Evolutionary conservation across 164 flowering plant species (phyloP).

Genomic region (Umbellularia californica): DNA sequence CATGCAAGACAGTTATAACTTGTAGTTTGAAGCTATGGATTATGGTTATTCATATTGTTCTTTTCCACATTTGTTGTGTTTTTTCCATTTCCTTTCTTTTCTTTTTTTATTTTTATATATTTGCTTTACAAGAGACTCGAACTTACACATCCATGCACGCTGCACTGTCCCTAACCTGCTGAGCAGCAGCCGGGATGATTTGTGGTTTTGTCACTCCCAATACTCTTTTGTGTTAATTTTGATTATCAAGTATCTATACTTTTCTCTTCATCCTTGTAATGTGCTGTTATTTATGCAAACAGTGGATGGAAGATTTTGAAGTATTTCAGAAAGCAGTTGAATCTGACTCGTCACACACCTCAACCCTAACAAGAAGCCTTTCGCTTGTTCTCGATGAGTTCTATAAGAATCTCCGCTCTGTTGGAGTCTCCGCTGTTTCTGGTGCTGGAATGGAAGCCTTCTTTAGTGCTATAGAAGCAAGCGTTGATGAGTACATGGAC

Average conservation of each 20-base stretch:
- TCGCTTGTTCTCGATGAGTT: conserved; percentile 85
- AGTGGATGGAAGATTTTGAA: conserved; percentile 99
- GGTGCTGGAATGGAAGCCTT: conserved; percentile 88
- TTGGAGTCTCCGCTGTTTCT: conserved; percentile 90
- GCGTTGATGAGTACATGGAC: conserved; percentile 91
- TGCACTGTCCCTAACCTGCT: background rate
- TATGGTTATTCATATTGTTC: too few relatives aligned
- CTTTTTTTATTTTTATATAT: too few relatives aligned
- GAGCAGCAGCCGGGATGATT: conserved; percentile 96
- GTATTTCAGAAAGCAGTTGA: conserved; percentile 74
- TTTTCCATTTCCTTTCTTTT: too few relatives aligned
- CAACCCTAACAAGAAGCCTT: conserved; percentile 75
- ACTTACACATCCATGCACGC: too few relatives aligned
- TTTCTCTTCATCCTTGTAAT: conserved; percentile 90
- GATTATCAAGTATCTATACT: conserved; percentile 69
- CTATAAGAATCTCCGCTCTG: conserved; percentile 73
- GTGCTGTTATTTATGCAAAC: conserved; percentile 76
- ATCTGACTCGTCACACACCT: conserved; percentile 63
- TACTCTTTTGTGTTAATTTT: conserved; percentile 71
- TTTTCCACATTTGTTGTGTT: too few relatives aligned
- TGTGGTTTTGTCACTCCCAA: conserved; percentile 80
- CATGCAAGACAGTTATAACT: too few relatives aligned
- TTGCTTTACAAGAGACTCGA: too few relatives aligned
- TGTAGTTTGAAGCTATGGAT: too few relatives aligned
- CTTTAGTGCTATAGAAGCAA: conserved; percentile 78